phyloP scores from a whole-genome alignment of 768 basidiomycete genomes.

The Phaeotremella fagi region DNA sequence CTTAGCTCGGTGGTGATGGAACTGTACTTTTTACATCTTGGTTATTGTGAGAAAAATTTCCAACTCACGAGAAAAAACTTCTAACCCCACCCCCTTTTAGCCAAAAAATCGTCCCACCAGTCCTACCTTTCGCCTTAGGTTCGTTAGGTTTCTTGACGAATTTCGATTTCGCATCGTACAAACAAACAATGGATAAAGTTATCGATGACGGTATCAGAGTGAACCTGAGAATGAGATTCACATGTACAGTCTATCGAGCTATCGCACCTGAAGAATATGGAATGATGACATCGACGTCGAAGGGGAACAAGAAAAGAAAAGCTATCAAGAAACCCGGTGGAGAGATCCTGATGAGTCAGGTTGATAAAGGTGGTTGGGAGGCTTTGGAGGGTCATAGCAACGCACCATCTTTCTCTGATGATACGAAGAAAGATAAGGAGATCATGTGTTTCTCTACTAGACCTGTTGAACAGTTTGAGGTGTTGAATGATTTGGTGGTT shows the following conservation, averaged over 20 bases:
- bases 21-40: slow-evolving; percentile 98
- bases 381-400: slow-evolving; percentile 70
- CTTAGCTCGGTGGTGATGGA: slow-evolving; percentile 91
- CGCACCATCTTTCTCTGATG: slow-evolving; percentile 6
- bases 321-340: slow-evolving; percentile 91
- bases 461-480: slow-evolving; percentile 94
- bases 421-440: slow-evolving; percentile 72
- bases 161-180: slow-evolving; percentile 88
- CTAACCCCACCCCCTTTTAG: slow-evolving; percentile 10
- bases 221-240: slow-evolving; percentile 97
- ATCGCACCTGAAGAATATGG: slow-evolving; percentile 69
- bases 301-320: slow-evolving; percentile 51
- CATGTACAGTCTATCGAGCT: slow-evolving; percentile 94
- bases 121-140: slow-evolving; percentile 92
- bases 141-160: slow-evolving; percentile 97
- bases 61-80: background rate
- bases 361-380: slow-evolving; percentile 91
- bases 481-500: slow-evolving; percentile 93
- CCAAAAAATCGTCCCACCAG: slow-evolving; percentile 96
- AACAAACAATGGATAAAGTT: slow-evolving; percentile 78
- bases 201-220: slow-evolving; percentile 93
- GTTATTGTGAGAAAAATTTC: slow-evolving; percentile 64
- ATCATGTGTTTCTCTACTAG: slow-evolving; percentile 97
- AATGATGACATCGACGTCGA: slow-evolving; percentile 50
- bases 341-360: slow-evolving; percentile 92